These are phyloP conservation scores for Dispira simplex DNA, from an alignment of 192 early-diverging fungal genomes.

Conservation along the genomic window DNA sequence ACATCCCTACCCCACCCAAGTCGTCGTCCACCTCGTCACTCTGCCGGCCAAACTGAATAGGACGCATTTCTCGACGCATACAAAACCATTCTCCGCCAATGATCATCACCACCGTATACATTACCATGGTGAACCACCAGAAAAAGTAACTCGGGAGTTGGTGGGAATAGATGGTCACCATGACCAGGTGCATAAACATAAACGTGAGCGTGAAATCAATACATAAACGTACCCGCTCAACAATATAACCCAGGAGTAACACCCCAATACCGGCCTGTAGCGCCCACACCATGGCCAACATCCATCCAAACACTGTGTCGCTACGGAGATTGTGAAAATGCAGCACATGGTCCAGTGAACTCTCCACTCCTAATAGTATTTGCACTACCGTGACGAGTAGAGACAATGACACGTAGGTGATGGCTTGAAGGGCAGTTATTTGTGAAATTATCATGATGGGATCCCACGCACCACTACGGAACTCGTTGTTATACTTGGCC, in stretches of 20 bases:
- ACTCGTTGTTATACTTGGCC: conserved; percentile 12
- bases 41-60: conserved; percentile 18
- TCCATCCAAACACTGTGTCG: conserved; percentile 26
- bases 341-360: conserved; percentile 20
- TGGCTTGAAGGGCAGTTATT: conserved; percentile 27
- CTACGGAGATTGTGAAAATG: conserved; percentile 17
- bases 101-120: conserved; percentile 15
- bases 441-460: conserved; percentile 28
- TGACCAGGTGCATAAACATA: conserved; percentile 20
- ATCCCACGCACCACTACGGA: conserved; percentile 23
- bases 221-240: conserved; percentile 28
- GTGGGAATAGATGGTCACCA: conserved; percentile 20
- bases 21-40: conserved; percentile 5
- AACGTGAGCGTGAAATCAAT: conserved; percentile 29
- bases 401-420: conserved; percentile 22
- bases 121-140: conserved; percentile 18
- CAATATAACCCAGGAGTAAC: conserved; percentile 26
- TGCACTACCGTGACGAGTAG: conserved; percentile 14
- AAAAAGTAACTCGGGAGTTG: conserved; percentile 13
- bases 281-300: conserved; percentile 14
- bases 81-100: conserved; percentile 25
- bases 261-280: conserved; percentile 18
- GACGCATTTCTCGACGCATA: conserved; percentile 24
- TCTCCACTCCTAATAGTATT: conserved; percentile 14
- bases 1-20: background rate